Evolutionary conservation across 805 yeast species (phyloP).

Genomic region (Lachancea thermotolerans): DNA sequence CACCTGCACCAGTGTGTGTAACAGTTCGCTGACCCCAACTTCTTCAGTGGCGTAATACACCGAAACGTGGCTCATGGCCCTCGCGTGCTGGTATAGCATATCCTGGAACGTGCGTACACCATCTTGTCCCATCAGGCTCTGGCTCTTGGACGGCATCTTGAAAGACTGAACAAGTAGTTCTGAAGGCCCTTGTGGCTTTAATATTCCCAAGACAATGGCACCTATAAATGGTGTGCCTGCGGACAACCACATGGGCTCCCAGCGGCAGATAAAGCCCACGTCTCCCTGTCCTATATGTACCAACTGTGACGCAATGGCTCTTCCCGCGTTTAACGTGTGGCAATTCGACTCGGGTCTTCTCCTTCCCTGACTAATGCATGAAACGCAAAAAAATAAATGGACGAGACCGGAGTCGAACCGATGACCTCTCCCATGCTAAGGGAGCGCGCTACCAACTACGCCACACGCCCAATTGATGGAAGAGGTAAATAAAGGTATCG

Average conservation of each 20-base stretch:
- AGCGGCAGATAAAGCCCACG: no score
- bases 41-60: constrained; percentile 12
- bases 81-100: constrained; percentile 15
- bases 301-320: no score
- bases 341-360: no score
- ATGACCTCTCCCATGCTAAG: constrained; percentile 69
- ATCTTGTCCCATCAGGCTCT: background rate
- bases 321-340: no score
- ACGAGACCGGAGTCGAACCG: constrained; percentile 71
- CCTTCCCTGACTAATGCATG: background rate
- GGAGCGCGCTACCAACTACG: constrained; percentile 68
- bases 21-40: constrained; percentile 3
- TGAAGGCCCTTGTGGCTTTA: no score
- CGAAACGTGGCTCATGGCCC: constrained; percentile 16
- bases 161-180: no score
- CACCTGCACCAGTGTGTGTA: constrained; percentile 22
- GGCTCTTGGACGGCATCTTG: background rate
- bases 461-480: constrained; percentile 48
- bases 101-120: constrained; percentile 10
- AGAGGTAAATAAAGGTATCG: background rate
- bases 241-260: no score
- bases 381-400: constrained; percentile 37
- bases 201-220: no score
- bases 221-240: no score
- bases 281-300: no score